Conservation (phyloP, 2,329 filamentous ascomycete genomes). For the Oidium heveae region DNA sequence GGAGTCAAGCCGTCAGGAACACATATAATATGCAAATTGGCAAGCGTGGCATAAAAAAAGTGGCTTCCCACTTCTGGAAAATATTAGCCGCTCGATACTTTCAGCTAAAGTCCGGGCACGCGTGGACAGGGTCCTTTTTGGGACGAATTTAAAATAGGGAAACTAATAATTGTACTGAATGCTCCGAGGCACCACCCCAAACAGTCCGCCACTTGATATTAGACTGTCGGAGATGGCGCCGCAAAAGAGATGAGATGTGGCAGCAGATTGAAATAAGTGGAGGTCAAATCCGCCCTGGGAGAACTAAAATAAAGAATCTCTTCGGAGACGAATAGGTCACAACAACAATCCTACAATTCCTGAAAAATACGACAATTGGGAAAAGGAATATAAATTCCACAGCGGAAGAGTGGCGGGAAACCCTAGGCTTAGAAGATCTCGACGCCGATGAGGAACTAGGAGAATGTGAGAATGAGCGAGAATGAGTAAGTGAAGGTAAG, state of each 20-base stretch:
- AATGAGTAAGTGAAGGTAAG: not conserved
- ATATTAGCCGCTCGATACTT: no score
- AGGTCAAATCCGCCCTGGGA: conserved; percentile 3
- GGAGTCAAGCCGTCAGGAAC: no score
- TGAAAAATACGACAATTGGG: no score
- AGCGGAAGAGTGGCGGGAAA: no score
- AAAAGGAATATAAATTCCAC: no score
- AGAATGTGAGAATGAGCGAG: not conserved
- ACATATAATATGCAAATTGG: no score
- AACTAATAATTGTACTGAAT: not conserved
- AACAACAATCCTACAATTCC: no score
- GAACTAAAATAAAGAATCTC: no score
- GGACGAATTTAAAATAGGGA: not conserved
- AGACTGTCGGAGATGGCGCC: not conserved
- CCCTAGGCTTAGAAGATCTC: not conserved
- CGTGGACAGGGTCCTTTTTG: not conserved
- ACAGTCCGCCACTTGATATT: not conserved
- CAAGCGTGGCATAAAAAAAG: no score
- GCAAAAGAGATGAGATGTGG: not conserved
- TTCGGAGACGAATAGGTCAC: no score
- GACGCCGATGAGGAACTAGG: not conserved
- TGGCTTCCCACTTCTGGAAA: no score
- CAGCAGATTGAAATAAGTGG: not conserved
- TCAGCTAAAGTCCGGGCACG: not conserved
- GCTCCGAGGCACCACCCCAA: not conserved